Evolutionary conservation across 1,284 basidiomycete species (phyloP).

Genomic region (Anthracocystis setariae): DNA sequence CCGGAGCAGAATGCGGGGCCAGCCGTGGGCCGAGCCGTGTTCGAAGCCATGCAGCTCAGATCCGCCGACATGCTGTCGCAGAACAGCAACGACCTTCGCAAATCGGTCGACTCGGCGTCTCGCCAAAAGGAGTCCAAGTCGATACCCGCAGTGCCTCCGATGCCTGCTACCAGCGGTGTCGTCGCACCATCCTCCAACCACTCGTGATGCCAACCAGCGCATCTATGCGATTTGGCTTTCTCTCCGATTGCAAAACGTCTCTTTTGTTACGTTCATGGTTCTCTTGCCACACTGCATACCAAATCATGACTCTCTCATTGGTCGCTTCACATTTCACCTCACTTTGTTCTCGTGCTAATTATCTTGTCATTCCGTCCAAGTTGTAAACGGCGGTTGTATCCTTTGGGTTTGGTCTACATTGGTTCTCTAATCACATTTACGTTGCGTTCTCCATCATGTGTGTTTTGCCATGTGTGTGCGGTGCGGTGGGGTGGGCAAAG

Average conservation of each 20-base stretch:
- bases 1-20: conserved; percentile 52
- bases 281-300: background rate
- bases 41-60: conserved; percentile 58
- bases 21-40: conserved; percentile 51
- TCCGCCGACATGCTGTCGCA: conserved; percentile 38
- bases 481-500: background rate
- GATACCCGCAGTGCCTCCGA: conserved; percentile 12
- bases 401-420: conserved; percentile 12
- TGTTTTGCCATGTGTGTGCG: background rate
- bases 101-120: conserved; percentile 27
- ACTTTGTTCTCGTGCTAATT: conserved; percentile 35
- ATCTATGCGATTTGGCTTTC: background rate
- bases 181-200: conserved; percentile 1
- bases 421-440: conserved; percentile 36
- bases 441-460: background rate
- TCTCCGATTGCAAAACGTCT: background rate
- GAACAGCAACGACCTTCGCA: conserved; percentile 35
- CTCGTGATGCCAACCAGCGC: background rate
- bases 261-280: background rate
- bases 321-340: background rate
- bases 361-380: conserved; percentile 15
- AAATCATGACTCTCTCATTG: background rate
- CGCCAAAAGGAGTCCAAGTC: conserved; percentile 8
- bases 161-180: conserved; percentile 16
- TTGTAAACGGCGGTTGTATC: conserved; percentile 17